Percentiles rank a stretch among this genome's conserved stretches.
Evolutionary conservation across 2,329 filamentous ascomycete genomes (phyloP).

Genomic region (Huntiella decipiens): DNA sequence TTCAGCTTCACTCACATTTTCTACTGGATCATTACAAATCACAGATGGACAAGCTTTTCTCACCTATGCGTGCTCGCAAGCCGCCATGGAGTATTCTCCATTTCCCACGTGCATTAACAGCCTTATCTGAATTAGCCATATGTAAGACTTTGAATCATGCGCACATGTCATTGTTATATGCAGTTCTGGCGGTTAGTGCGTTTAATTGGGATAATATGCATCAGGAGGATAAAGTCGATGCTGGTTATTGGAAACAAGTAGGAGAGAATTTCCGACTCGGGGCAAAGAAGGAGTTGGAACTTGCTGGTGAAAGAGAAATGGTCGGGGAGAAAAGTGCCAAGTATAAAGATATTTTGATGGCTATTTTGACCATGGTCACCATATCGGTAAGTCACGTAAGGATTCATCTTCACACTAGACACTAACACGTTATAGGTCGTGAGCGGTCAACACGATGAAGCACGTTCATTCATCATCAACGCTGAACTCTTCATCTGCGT

Average conservation of each 20-base stretch:
- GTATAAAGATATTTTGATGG: conserved; percentile 24
- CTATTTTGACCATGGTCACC: conserved; percentile 22
- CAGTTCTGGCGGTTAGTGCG: conserved; percentile 21
- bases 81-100: conserved; percentile 24
- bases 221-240: conserved; percentile 12
- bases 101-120: conserved; percentile 19
- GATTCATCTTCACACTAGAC: too few species aligned
- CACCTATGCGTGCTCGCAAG: conserved; percentile 21
- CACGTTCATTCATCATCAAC: conserved; percentile 22
- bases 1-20: conserved; percentile 12
- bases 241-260: conserved; percentile 12
- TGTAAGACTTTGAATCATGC: conserved; percentile 19
- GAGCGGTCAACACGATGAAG: conserved; percentile 16
- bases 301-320: conserved; percentile 17
- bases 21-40: conserved; percentile 22
- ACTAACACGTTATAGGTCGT: conserved; percentile 12
- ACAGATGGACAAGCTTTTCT: conserved; percentile 19
- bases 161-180: conserved; percentile 20
- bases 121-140: conserved; percentile 20
- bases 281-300: conserved; percentile 16
- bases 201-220: conserved; percentile 18
- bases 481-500: conserved; percentile 25
- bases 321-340: conserved; percentile 20
- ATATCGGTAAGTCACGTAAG: conserved; percentile 14
- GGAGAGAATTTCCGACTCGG: conserved; percentile 18